phyloP scores from a whole-genome alignment of 139 green algal genomes.

The Diplosphaera chodatii region DNA sequence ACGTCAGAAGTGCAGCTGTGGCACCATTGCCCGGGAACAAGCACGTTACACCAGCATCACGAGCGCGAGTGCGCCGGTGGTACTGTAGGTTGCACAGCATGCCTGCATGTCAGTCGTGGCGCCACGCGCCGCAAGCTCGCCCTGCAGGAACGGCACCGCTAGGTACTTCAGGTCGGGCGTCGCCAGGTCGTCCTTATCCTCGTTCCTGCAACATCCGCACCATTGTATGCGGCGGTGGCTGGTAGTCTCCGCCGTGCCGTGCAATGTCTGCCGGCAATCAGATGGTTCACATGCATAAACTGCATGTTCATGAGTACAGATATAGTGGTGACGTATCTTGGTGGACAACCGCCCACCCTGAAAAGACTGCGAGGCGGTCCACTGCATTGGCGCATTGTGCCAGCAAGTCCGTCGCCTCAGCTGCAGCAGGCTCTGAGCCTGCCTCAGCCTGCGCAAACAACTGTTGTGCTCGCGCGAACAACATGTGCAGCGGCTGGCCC shows the following conservation, averaged over 20 bases:
- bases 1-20: too few relatives aligned
- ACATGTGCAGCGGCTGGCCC: neutral
- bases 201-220: conserved; percentile 29
- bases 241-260: too few relatives aligned
- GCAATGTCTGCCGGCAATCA: too few relatives aligned
- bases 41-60: too few relatives aligned
- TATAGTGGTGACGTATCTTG: too few relatives aligned
- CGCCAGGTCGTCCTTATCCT: conserved; percentile 57
- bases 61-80: too few relatives aligned
- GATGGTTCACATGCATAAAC: too few relatives aligned
- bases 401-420: neutral
- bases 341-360: neutral
- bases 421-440: neutral
- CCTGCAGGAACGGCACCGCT: conserved; percentile 34
- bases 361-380: neutral
- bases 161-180: conserved; percentile 56
- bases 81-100: too few relatives aligned
- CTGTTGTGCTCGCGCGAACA: neutral
- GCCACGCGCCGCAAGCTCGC: conserved; percentile 7
- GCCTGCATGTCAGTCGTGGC: neutral
- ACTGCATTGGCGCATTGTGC: neutral
- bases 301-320: too few relatives aligned
- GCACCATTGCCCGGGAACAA: too few relatives aligned
- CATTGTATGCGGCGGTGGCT: too few relatives aligned
- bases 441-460: neutral